Evolutionary conservation across 352 stramenopile species (phyloP).

Genomic region (Pythium plurisporium): DNA sequence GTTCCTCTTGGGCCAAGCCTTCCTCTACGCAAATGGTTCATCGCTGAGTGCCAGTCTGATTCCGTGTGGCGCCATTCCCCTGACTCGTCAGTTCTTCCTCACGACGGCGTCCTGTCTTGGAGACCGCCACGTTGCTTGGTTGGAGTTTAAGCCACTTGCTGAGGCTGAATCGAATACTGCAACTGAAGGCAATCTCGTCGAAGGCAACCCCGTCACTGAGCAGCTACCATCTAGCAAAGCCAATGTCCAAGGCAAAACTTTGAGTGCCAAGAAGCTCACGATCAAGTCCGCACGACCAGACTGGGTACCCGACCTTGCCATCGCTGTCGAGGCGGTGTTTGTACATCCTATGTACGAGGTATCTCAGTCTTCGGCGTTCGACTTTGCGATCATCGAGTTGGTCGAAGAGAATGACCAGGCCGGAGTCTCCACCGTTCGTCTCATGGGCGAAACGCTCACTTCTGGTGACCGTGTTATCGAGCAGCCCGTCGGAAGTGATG

Average conservation of each 20-base stretch:
- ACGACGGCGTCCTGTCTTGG: slow-evolving; percentile 24
- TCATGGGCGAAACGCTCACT: not conserved
- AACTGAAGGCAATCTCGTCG: not conserved
- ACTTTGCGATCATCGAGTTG: slow-evolving; percentile 21
- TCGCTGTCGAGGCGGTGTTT: not conserved
- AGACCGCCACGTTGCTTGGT: not conserved
- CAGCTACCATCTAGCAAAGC: too few species aligned
- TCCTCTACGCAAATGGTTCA: slow-evolving; percentile 6
- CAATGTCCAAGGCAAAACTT: not conserved
- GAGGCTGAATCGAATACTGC: not conserved
- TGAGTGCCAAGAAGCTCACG: not conserved
- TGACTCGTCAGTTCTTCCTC: slow-evolving; percentile 18
- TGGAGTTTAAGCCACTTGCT: not conserved
- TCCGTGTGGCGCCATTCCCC: slow-evolving; percentile 15
- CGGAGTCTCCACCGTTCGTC: not conserved
- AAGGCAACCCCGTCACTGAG: not conserved
- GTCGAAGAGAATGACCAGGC: not conserved
- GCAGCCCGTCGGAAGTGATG: not conserved
- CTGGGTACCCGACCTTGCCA: not conserved
- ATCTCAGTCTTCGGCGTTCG: not conserved
- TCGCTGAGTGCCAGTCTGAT: not conserved
- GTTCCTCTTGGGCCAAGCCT: not conserved
- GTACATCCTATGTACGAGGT: slow-evolving; percentile 9
- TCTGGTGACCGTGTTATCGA: slow-evolving; percentile 10
- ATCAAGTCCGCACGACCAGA: not conserved